These are phyloP conservation scores for Cytospora chrysosperma DNA, from an alignment of 2,329 filamentous ascomycete genomes.

Conservation along the genomic window DNA sequence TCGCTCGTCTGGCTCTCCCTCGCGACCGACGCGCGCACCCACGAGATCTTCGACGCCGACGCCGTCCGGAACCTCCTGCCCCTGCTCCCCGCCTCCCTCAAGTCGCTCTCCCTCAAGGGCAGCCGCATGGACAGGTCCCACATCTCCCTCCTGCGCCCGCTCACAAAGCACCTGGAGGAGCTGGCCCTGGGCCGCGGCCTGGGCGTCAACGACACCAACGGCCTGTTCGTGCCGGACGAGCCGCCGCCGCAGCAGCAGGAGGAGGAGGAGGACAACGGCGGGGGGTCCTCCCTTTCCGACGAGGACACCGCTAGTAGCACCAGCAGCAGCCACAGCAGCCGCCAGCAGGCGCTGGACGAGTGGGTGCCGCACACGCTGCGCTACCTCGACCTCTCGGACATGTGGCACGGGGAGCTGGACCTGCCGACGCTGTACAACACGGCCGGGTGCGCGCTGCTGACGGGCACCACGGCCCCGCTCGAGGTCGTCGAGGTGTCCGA, in stretches of 20 bases:
- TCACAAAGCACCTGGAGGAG: constrained; percentile 74
- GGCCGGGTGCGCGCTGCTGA: constrained; percentile 54
- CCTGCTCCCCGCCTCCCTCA: constrained; percentile 63
- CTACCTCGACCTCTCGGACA: constrained; percentile 76
- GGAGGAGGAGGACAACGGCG: not conserved
- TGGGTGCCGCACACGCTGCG: constrained; percentile 62
- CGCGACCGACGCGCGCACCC: constrained; percentile 68
- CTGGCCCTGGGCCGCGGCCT: constrained; percentile 70
- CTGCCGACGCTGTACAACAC: constrained; percentile 54
- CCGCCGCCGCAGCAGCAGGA: constrained; percentile 14
- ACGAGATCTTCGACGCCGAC: constrained; percentile 66
- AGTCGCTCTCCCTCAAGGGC: constrained; percentile 74
- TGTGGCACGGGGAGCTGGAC: constrained; percentile 60
- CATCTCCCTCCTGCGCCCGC: constrained; percentile 59
- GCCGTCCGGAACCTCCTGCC: constrained; percentile 67
- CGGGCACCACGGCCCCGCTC: constrained; percentile 61
- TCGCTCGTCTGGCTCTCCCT: constrained; percentile 71
- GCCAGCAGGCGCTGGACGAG: constrained; percentile 30
- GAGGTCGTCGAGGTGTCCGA: constrained; percentile 75
- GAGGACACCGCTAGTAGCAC: constrained; percentile 17
- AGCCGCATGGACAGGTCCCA: constrained; percentile 67
- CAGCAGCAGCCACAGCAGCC: constrained; percentile 26
- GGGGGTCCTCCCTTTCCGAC: not conserved
- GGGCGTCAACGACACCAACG: constrained; percentile 63
- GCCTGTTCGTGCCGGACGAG: constrained; percentile 57